Evolutionary conservation across 805 yeast species (phyloP).

Genomic region (Saturnispora saitoi): DNA sequence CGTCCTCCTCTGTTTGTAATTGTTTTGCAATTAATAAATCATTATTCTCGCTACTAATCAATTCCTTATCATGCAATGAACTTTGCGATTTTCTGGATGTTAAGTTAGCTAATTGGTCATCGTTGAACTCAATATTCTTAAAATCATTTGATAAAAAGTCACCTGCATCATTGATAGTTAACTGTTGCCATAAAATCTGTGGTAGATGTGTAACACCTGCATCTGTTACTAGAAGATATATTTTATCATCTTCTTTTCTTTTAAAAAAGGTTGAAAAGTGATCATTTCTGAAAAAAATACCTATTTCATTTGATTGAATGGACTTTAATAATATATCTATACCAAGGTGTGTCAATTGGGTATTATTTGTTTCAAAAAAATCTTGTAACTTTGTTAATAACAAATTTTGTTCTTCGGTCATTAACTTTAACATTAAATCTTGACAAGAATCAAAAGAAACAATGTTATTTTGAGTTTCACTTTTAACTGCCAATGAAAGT

Average conservation of each 20-base stretch:
- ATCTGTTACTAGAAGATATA: constrained; percentile 70
- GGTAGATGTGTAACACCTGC: constrained; percentile 42
- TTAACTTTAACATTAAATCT: constrained; percentile 20
- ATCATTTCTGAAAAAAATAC: constrained; percentile 80
- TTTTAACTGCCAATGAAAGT: background rate
- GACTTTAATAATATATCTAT: constrained; percentile 33
- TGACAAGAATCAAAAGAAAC: constrained; percentile 25
- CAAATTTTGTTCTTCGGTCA: constrained; percentile 11
- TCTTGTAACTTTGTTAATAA: constrained; percentile 8
- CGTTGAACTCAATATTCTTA: background rate
- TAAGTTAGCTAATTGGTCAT: constrained; percentile 7
- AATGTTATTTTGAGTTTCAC: background rate
- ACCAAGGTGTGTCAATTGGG: constrained; percentile 74
- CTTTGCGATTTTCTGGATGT: background rate
- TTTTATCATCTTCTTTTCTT: constrained; percentile 37
- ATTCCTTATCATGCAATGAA: constrained; percentile 10
- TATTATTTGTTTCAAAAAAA: constrained; percentile 53
- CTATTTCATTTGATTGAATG: constrained; percentile 40
- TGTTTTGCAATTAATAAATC: constrained; percentile 25
- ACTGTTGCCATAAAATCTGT: constrained; percentile 75
- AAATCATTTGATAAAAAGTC: constrained; percentile 39
- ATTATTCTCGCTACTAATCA: constrained; percentile 17
- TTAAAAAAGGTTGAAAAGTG: constrained; percentile 62
- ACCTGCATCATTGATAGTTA: constrained; percentile 60
- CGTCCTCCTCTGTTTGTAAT: constrained; percentile 29